Conservation (phyloP, 495 filamentous ascomycete species). For the Trichoderma gamsii region DNA sequence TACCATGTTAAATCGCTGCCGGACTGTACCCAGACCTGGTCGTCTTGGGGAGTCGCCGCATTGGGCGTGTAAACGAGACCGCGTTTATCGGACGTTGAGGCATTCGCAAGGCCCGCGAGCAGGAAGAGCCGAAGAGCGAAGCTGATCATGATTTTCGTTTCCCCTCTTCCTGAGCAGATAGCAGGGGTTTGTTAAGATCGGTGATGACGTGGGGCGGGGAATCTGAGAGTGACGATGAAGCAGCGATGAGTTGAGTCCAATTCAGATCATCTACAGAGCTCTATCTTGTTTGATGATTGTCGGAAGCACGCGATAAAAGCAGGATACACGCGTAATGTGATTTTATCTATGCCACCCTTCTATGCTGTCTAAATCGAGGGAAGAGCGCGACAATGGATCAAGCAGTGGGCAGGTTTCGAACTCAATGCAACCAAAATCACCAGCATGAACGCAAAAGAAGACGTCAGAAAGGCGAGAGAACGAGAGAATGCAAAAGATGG, state of each 20-base stretch:
- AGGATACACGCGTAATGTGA: not conserved
- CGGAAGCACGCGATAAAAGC: not conserved
- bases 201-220: not conserved
- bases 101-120: not conserved
- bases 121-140: not conserved
- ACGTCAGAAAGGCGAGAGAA: not conserved
- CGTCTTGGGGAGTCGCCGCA: conserved; percentile 39
- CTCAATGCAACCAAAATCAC: not conserved
- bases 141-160: not conserved
- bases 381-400: not conserved
- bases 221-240: not conserved
- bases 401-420: not conserved
- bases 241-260: not conserved
- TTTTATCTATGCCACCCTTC: not conserved
- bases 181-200: conserved; percentile 3
- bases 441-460: not conserved
- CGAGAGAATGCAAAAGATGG: not conserved
- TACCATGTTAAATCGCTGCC: conserved; percentile 57
- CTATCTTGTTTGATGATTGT: not conserved
- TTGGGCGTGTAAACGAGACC: conserved; percentile 53
- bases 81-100: conserved; percentile 40
- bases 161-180: not conserved
- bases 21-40: conserved; percentile 41
- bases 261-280: not conserved
- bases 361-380: not conserved